Conservation (phyloP, 202 grass and related monocot species). For the Cymbopogon flexuosus region DNA sequence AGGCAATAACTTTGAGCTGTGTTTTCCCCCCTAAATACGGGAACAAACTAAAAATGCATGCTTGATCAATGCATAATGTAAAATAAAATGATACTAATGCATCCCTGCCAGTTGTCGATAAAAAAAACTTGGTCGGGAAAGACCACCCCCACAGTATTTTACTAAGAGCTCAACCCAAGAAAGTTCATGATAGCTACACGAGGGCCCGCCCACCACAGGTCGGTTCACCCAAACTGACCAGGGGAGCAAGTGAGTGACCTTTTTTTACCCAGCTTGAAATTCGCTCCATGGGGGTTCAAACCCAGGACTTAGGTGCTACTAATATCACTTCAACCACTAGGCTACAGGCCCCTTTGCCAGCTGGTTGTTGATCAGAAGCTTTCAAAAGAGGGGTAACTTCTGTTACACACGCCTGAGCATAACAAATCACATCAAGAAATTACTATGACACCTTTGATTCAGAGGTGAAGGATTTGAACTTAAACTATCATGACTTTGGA, state of each 20-base stretch:
- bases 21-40: neutral
- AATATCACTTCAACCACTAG: neutral
- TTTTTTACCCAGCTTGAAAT: neutral
- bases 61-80: neutral
- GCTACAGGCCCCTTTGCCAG: neutral
- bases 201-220: neutral
- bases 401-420: neutral
- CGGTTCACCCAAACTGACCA: neutral
- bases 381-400: constrained; percentile 8
- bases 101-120: neutral
- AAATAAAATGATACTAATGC: neutral
- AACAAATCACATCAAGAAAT: neutral
- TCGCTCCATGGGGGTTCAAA: neutral
- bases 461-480: constrained; percentile 47
- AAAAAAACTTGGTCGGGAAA: neutral
- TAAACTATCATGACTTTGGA: constrained; percentile 50
- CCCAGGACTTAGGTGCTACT: neutral
- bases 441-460: constrained; percentile 59
- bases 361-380: neutral
- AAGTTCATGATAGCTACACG: neutral
- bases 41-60: neutral
- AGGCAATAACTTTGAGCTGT: neutral
- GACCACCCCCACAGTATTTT: neutral
- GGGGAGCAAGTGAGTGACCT: neutral
- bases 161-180: neutral